Conservation (phyloP, 768 basidiomycete species). For the Mycena maculata region DNA sequence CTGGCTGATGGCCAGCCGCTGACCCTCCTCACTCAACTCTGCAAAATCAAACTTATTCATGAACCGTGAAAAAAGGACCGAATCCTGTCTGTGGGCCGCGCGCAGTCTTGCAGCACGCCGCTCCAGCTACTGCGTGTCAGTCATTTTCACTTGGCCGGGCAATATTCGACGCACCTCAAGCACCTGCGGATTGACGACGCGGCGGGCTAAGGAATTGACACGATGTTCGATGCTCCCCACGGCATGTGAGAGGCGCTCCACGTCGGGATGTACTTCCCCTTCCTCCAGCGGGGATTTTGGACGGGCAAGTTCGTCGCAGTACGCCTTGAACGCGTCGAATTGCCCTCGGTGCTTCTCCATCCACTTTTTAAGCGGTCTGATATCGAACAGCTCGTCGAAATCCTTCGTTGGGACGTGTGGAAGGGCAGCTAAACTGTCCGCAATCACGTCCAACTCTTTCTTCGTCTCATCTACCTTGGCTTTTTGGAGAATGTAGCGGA, state of each 20-base stretch:
- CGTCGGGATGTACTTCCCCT: conserved; percentile 23
- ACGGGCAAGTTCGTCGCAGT: conserved; percentile 12
- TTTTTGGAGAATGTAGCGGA: conserved; percentile 3
- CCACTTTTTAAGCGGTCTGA: conserved; percentile 13
- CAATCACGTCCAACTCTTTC: not conserved
- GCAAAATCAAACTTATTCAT: conserved; percentile 13
- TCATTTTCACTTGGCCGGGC: not conserved
- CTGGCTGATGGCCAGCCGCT: conserved; percentile 12
- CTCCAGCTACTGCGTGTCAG: not conserved
- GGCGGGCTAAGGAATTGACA: not conserved
- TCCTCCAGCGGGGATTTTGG: conserved; percentile 25
- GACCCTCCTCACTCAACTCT: conserved; percentile 17
- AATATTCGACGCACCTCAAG: conserved; percentile 5
- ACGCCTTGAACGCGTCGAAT: conserved; percentile 11
- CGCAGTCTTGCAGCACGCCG: not conserved
- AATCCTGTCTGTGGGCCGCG: not conserved
- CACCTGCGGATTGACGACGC: not conserved
- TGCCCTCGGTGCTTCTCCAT: conserved; percentile 9
- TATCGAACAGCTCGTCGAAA: not conserved
- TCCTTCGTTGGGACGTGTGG: conserved; percentile 6
- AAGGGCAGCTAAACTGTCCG: conserved; percentile 1
- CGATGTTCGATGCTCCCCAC: not conserved
- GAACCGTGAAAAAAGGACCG: conserved; percentile 1
- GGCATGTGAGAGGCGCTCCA: not conserved
- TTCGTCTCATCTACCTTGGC: not conserved